Conservation (phyloP, 1,139 yeast genomes). For the Kodamaea fungicola region DNA sequence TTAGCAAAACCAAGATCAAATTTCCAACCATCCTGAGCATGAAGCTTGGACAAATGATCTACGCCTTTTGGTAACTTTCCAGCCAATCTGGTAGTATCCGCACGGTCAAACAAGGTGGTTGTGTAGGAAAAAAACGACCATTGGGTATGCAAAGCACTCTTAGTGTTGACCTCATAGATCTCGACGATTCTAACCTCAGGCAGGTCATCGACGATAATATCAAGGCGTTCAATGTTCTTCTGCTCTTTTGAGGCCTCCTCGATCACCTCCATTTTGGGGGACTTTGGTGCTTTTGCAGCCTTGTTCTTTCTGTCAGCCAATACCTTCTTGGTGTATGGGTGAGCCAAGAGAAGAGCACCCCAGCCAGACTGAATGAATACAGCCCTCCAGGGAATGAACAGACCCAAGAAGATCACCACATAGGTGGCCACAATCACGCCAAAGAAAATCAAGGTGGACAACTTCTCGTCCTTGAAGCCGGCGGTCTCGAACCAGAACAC, state of each 20-base stretch:
- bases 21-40: constrained; percentile 74
- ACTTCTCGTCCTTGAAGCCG: constrained; percentile 67
- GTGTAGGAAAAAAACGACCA: constrained; percentile 49
- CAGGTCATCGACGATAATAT: constrained; percentile 63
- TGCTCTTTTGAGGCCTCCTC: constrained; percentile 5
- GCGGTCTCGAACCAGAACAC: constrained; percentile 59
- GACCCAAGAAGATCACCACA: constrained; percentile 50
- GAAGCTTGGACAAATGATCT: constrained; percentile 49
- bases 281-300: constrained; percentile 9
- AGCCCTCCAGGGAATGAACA: constrained; percentile 58
- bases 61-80: constrained; percentile 68
- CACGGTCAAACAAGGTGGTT: constrained; percentile 46
- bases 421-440: constrained; percentile 32
- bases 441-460: constrained; percentile 55
- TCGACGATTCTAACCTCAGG: constrained; percentile 65
- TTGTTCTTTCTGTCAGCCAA: constrained; percentile 11
- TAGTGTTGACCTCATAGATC: constrained; percentile 69
- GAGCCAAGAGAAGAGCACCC: constrained; percentile 47
- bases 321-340: constrained; percentile 50
- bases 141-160: constrained; percentile 54
- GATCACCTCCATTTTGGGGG: constrained; percentile 14
- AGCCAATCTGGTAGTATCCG: constrained; percentile 49
- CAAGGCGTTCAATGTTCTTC: constrained; percentile 38
- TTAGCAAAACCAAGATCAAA: constrained; percentile 53
- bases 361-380: constrained; percentile 58